Evolutionary conservation across 768 basidiomycete genomes (phyloP).

Genomic region (Baorangia bicolor): DNA sequence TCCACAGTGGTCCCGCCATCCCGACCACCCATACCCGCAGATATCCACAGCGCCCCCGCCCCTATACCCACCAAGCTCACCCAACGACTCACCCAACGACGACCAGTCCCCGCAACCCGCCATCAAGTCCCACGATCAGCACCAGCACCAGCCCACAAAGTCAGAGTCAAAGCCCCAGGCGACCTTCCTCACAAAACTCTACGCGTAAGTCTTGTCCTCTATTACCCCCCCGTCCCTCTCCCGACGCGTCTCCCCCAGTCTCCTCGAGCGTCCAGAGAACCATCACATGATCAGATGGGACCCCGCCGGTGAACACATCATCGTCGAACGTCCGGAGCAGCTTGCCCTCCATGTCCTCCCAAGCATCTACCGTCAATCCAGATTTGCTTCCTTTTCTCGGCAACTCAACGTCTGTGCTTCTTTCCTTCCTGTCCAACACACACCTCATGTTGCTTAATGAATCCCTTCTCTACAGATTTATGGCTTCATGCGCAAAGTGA

Average conservation of each 20-base stretch:
- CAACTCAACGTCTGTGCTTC: slow-evolving; percentile 84
- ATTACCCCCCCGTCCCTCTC: slow-evolving; percentile 12
- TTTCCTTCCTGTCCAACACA: slow-evolving; percentile 26
- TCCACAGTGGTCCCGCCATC: slow-evolving; percentile 33
- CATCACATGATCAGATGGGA: slow-evolving; percentile 98
- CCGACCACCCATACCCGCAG: slow-evolving; percentile 36
- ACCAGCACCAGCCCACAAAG: slow-evolving; percentile 59
- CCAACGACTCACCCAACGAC: slow-evolving; percentile 44
- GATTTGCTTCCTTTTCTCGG: slow-evolving; percentile 96
- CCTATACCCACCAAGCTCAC: slow-evolving; percentile 35
- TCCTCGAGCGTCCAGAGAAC: slow-evolving; percentile 89
- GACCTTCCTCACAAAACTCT: slow-evolving; percentile 96
- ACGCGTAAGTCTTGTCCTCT: slow-evolving; percentile 66
- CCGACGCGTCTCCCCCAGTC: slow-evolving; percentile 43
- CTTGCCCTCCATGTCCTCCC: slow-evolving; percentile 93
- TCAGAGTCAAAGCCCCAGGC: slow-evolving; percentile 81
- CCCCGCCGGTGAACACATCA: slow-evolving; percentile 89
- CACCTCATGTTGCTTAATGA: slow-evolving; percentile 25
- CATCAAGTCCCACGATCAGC: slow-evolving; percentile 39
- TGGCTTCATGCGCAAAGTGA: slow-evolving; percentile 98
- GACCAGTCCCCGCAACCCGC: slow-evolving; percentile 44
- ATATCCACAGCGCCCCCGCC: slow-evolving; percentile 33
- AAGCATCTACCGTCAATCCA: slow-evolving; percentile 91
- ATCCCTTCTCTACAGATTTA: slow-evolving; percentile 67
- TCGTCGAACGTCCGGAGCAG: slow-evolving; percentile 92